Conservation (phyloP, 495 filamentous ascomycete genomes). For the Lasiosphaeria miniovina region DNA sequence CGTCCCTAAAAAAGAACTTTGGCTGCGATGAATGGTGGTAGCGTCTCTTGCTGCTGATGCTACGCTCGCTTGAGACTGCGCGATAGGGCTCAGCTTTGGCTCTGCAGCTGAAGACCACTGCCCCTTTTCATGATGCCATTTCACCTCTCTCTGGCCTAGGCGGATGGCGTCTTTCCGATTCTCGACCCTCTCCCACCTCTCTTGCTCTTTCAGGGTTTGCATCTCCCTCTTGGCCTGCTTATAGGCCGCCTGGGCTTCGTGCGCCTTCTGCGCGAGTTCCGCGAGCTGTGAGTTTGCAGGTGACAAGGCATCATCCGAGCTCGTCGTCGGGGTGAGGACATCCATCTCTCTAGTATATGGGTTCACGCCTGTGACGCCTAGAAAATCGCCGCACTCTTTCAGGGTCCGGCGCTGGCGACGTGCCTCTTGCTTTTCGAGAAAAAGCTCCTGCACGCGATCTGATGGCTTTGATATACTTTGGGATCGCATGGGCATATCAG, state of each 20-base stretch:
- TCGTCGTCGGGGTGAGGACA: conserved; percentile 43
- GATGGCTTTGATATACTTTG: background rate
- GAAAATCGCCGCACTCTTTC: conserved; percentile 49
- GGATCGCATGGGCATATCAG: background rate
- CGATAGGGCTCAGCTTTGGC: conserved; percentile 45
- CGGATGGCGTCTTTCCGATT: conserved; percentile 34
- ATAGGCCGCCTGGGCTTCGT: conserved; percentile 31
- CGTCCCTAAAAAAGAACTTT: conserved; percentile 37
- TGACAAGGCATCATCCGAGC: conserved; percentile 24
- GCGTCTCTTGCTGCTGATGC: conserved; percentile 10
- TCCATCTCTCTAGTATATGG: conserved; percentile 50
- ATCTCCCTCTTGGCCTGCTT: conserved; percentile 26
- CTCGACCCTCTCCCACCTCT: conserved; percentile 31
- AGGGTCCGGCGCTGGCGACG: conserved; percentile 37
- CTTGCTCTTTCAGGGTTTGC: conserved; percentile 27
- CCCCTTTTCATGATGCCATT: conserved; percentile 39
- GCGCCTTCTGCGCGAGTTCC: conserved; percentile 26
- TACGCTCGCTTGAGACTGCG: conserved; percentile 34
- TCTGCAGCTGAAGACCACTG: conserved; percentile 51
- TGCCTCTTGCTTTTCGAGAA: conserved; percentile 36
- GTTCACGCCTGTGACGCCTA: conserved; percentile 54
- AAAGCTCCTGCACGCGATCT: conserved; percentile 22
- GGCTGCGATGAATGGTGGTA: conserved; percentile 8
- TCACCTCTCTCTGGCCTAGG: conserved; percentile 30
- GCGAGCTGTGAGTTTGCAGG: conserved; percentile 23